Evolutionary conservation across 768 basidiomycete species (phyloP), one percentile per base, ranked within the genome.

Genomic region (Trichaptum fuscoviolaceum): DNA sequence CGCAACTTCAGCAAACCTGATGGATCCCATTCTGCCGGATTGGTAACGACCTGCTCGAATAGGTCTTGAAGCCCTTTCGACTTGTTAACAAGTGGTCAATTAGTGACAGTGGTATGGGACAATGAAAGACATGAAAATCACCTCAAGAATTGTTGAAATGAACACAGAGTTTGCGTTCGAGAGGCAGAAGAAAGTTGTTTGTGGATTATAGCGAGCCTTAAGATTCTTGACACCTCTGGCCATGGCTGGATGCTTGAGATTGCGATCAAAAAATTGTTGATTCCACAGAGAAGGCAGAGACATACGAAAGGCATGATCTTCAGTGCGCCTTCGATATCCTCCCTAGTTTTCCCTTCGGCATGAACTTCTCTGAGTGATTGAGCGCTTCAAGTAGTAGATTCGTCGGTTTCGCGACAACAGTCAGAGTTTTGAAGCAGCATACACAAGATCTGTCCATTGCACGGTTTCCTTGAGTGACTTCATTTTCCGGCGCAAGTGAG

Each of bases 381-480:
- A n/a, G 86, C 89, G 65, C 91, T 90, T 69, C 62, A 52, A 62
- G 25, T 70, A 26, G 30, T n/a, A 42, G 12, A 27, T 62, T 6
- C 62, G 64, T 66, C 36, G 24, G 52, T 60, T 59, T 36, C 58
- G 24, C 57, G 25, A 42, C n/a, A 15, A 23, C 62, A 23, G 25
- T 62, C 61, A 15, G 12, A 63, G 35, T 23, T n/a, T 20, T 12
- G 20, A 52, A 52, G 15, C 59, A 18, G 70, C 87, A 79, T 77
- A 98, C 96, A 98, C 87, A 42, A 97, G 85, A 80, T 99, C 97
- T 2, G 96, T 98, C 90, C 95, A 99, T 74, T 97, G 93, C 27
- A 83, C 74, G 67, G 84, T 76, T 8, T 77, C 70, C 75, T 92
- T 84, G 71, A 87, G 80, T 25, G 79, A 81, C 73, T 92, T 84